Conservation (phyloP, 257 asterid species). For the Verbena officinalis region DNA sequence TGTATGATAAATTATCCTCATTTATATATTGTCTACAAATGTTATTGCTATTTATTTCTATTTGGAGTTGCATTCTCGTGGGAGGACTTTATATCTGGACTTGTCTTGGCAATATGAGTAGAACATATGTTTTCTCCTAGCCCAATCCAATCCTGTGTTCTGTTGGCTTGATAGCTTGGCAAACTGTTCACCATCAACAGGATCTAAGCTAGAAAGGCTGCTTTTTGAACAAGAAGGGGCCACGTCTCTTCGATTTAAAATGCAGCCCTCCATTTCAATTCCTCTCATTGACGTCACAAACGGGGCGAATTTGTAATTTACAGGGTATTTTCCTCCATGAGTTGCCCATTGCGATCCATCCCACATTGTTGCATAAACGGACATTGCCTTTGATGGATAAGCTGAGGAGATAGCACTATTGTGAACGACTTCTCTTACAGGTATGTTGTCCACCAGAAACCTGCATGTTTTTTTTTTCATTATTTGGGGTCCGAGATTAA, state of each 20-base stretch:
- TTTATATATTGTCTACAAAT: neutral
- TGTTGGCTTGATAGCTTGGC: constrained; percentile 59
- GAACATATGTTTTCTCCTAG: constrained; percentile 76
- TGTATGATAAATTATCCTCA: constrained; percentile 5
- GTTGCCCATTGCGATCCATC: constrained; percentile 95
- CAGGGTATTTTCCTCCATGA: constrained; percentile 82
- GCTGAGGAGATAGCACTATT: constrained; percentile 47
- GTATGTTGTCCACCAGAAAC: constrained; percentile 77
- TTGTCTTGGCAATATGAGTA: constrained; percentile 82
- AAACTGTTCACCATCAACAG: constrained; percentile 72
- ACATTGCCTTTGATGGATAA: constrained; percentile 86
- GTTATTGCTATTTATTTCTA: constrained; percentile 9
- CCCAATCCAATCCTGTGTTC: constrained; percentile 62
- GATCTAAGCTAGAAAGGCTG: constrained; percentile 63
- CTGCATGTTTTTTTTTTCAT: constrained; percentile 44
- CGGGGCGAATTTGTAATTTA: constrained; percentile 67
- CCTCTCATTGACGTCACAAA: constrained; percentile 52
- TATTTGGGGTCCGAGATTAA: neutral
- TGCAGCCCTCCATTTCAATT: constrained; percentile 70
- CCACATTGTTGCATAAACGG: constrained; percentile 66
- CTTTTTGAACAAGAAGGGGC: constrained; percentile 47
- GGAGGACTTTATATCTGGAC: constrained; percentile 63
- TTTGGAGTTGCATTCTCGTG: constrained; percentile 69
- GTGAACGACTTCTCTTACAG: constrained; percentile 66
- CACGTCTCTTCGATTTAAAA: constrained; percentile 28